Evolutionary conservation across 1,284 basidiomycete genomes (phyloP).

Genomic region (Marasmius oreades): DNA sequence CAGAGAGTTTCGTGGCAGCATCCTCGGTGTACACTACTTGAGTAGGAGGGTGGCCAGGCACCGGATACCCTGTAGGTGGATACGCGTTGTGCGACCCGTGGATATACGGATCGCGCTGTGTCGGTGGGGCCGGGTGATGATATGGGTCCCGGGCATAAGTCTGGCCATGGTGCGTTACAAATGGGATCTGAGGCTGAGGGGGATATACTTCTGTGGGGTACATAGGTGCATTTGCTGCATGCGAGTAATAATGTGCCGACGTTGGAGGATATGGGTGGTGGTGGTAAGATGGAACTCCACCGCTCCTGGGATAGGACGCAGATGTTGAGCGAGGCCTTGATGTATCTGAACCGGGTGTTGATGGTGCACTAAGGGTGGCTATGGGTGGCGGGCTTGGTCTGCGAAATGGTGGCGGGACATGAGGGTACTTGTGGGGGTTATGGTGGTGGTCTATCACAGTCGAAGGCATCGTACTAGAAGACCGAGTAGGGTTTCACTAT

Average conservation of each 20-base stretch:
- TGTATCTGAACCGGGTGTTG: not conserved
- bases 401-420: not conserved
- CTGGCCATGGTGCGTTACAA: not conserved
- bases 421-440: not conserved
- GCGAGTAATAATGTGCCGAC: not conserved
- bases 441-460: not conserved
- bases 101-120: not conserved
- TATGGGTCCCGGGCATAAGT: not conserved
- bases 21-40: slow-evolving; percentile 51
- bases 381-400: not conserved
- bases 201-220: not conserved
- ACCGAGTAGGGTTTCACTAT: too few relatives aligned
- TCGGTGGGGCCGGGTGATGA: not conserved
- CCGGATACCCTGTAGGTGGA: not conserved
- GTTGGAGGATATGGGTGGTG: not conserved
- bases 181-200: not conserved
- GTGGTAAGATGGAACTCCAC: not conserved
- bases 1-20: slow-evolving; percentile 56
- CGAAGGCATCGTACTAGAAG: not conserved
- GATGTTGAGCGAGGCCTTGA: not conserved
- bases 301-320: not conserved
- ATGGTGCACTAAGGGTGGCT: not conserved
- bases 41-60: not conserved
- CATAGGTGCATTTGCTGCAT: not conserved
- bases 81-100: slow-evolving; percentile 1